These are phyloP conservation scores for Cercospora beticola DNA, from an alignment of 2,329 filamentous ascomycete genomes.

Conservation along the genomic window DNA sequence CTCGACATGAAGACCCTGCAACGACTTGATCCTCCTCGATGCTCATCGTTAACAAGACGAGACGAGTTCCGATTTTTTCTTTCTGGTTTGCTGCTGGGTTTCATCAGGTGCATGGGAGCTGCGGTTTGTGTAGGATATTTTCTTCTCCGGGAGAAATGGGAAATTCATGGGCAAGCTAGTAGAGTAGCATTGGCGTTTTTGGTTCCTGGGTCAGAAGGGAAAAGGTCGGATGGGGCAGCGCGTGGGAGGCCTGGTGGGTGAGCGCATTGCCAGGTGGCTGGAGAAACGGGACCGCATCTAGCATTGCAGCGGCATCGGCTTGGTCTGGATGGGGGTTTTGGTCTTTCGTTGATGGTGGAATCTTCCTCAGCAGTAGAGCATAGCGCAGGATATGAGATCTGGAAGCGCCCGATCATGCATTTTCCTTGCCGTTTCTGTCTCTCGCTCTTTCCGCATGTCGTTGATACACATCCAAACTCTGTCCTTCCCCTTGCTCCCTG, in stretches of 20 bases:
- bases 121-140: slow-evolving; percentile 18
- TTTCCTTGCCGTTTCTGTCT: not conserved
- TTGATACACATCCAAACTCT: not conserved
- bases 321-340: not conserved
- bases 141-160: not conserved
- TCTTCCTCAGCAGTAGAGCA: not conserved
- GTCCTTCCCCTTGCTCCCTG: not conserved
- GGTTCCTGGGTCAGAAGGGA: not conserved
- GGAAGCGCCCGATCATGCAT: not conserved
- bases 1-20: not conserved
- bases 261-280: slow-evolving; percentile 12
- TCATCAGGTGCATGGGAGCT: not conserved
- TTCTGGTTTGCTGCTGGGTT: not conserved
- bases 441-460: not conserved
- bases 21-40: not conserved
- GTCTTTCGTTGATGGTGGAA: not conserved
- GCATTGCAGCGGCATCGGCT: slow-evolving; percentile 8
- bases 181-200: slow-evolving; percentile 3
- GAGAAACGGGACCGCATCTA: slow-evolving; percentile 4
- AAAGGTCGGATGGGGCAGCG: not conserved
- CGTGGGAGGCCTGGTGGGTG: slow-evolving; percentile 1
- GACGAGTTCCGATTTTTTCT: not conserved
- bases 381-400: not conserved
- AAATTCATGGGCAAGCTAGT: not conserved
- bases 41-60: not conserved